Conservation (phyloP, 495 filamentous ascomycete genomes). For the Aspergillus affinis region DNA sequence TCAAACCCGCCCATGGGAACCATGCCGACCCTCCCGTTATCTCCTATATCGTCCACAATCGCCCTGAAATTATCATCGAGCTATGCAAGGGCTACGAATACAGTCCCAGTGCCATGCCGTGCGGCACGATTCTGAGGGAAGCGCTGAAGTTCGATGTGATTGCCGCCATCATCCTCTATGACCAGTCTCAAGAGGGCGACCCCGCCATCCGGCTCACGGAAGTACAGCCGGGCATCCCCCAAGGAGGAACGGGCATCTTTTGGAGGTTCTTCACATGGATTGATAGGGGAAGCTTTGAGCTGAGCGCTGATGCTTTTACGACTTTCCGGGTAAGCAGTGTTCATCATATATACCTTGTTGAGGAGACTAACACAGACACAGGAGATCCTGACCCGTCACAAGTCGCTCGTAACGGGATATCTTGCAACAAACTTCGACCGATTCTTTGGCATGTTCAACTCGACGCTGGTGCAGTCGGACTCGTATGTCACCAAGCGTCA, state of each 20-base stretch:
- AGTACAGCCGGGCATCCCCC: conserved; percentile 64
- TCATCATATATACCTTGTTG: background rate
- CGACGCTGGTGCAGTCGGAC: conserved; percentile 80
- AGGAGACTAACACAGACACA: conserved; percentile 27
- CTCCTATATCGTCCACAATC: conserved; percentile 76
- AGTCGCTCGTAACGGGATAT: conserved; percentile 81
- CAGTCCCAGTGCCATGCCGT: conserved; percentile 89
- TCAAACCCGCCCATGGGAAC: conserved; percentile 57
- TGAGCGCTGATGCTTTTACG: conserved; percentile 94
- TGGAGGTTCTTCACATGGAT: conserved; percentile 99
- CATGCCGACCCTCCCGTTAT: conserved; percentile 75
- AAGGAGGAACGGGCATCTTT: conserved; percentile 79
- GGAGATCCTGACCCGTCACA: conserved; percentile 95
- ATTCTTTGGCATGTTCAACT: conserved; percentile 91
- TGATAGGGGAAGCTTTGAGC: conserved; percentile 90
- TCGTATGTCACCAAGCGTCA: conserved; percentile 98
- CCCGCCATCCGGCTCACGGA: conserved; percentile 54
- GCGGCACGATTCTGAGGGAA: conserved; percentile 87
- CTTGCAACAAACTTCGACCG: conserved; percentile 81
- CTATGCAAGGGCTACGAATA: conserved; percentile 87
- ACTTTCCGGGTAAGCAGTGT: conserved; percentile 76
- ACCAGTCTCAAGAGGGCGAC: conserved; percentile 70
- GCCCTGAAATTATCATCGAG: conserved; percentile 83
- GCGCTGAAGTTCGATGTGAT: conserved; percentile 88
- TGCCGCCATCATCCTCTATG: conserved; percentile 85